A percentile compares a stretch with the other conserved stretches of the same genome.
phyloP scores from a whole-genome alignment of 257 asterid species.

The Gentiana straminea region DNA sequence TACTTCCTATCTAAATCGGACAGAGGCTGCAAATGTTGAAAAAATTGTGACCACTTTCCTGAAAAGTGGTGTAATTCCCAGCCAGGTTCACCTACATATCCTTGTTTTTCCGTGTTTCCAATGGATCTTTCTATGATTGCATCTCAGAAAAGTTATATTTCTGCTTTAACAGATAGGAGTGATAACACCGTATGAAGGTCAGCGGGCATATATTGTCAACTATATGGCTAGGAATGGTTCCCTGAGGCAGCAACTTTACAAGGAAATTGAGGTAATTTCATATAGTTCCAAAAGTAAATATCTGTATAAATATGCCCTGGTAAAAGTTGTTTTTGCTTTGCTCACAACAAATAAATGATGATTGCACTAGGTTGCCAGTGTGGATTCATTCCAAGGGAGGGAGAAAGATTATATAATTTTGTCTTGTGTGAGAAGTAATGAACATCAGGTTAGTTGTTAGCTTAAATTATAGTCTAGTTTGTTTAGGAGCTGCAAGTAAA shows the following conservation, averaged over 20 bases:
- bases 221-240: conserved; percentile 98
- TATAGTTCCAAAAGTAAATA: too few species aligned
- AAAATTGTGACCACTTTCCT: conserved; percentile 91
- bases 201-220: conserved; percentile 93
- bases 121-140: too few species aligned
- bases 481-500: neutral
- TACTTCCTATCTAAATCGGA: conserved; percentile 88
- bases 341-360: conserved; percentile 6
- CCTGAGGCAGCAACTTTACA: conserved; percentile 91
- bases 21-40: conserved; percentile 96
- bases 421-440: conserved; percentile 98
- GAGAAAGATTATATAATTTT: conserved; percentile 91
- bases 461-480: neutral
- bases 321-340: neutral
- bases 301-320: conserved; percentile 6
- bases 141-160: conserved; percentile 3
- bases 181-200: conserved; percentile 98
- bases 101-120: neutral
- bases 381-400: conserved; percentile 97
- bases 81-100: conserved; percentile 32
- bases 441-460: conserved; percentile 67
- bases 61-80: conserved; percentile 97
- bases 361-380: conserved; percentile 86
- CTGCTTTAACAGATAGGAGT: conserved; percentile 68
- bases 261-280: conserved; percentile 76